A percentile compares a stretch with the other conserved stretches of the same genome.
phyloP scores from a whole-genome alignment of 2,329 filamentous ascomycete genomes.

The Aspergillus pseudoterreus region DNA sequence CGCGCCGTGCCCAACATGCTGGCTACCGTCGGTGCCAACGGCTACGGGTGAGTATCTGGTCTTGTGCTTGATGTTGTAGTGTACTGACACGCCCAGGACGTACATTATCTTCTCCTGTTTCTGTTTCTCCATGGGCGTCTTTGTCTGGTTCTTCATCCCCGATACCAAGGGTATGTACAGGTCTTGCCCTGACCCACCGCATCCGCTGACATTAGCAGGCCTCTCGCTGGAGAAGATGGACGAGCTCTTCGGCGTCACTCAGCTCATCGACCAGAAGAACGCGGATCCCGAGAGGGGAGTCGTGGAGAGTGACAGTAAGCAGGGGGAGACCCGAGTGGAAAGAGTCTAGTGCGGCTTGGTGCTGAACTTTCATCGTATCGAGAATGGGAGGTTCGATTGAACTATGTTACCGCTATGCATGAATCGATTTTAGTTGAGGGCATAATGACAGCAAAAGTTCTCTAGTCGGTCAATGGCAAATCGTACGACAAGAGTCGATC shows the following conservation, averaged over 20 bases:
- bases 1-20: conserved; percentile 67
- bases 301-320: conserved; percentile 7
- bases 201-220: conserved; percentile 18
- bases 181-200: background rate
- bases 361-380: too few relatives aligned
- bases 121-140: conserved; percentile 62
- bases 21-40: conserved; percentile 47
- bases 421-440: too few relatives aligned
- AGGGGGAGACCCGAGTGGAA: conserved; percentile 5
- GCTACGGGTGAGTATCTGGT: conserved; percentile 44
- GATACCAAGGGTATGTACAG: conserved; percentile 62
- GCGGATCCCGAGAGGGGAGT: conserved; percentile 16
- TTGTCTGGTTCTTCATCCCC: conserved; percentile 66
- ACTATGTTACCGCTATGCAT: too few relatives aligned
- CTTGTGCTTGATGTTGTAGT: conserved; percentile 10
- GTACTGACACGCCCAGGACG: conserved; percentile 43
- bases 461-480: background rate
- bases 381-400: too few relatives aligned
- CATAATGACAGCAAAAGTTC: too few relatives aligned
- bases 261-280: conserved; percentile 31
- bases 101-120: conserved; percentile 68
- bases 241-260: conserved; percentile 61
- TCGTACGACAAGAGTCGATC: too few relatives aligned
- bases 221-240: conserved; percentile 62
- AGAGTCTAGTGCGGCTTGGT: background rate